Evolutionary conservation across 2,329 filamentous ascomycete species (phyloP).

Genomic region (Metarhizium guizhouense): DNA sequence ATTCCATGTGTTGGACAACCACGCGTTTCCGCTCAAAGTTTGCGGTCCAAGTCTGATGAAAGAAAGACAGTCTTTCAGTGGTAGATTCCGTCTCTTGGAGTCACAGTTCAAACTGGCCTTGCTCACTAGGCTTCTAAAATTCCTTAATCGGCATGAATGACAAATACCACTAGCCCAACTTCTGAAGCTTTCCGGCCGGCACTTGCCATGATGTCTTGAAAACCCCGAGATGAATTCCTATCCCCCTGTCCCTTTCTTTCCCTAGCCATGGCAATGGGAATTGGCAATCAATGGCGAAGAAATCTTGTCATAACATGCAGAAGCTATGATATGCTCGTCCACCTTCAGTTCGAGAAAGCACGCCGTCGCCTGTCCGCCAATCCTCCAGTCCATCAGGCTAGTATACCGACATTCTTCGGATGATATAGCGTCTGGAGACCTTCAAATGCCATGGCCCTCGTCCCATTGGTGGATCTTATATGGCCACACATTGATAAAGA

Average conservation of each 20-base stretch:
- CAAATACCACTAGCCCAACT: neutral
- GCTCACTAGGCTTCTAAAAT: neutral
- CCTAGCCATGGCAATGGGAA: too few species aligned
- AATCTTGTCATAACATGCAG: neutral
- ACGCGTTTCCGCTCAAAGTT: too few species aligned
- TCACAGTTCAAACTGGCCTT: neutral
- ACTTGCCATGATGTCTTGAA: neutral
- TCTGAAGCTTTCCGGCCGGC: neutral
- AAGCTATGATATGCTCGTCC: neutral
- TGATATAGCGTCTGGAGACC: neutral
- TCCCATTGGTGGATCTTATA: neutral
- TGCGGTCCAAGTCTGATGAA: neutral
- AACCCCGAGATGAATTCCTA: neutral
- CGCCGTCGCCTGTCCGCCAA: neutral
- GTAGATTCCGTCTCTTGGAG: neutral
- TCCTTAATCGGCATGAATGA: neutral
- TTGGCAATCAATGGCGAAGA: neutral
- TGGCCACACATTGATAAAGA: neutral
- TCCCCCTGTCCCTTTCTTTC: neutral
- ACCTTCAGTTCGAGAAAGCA: neutral
- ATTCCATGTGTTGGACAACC: neutral
- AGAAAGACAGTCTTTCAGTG: neutral
- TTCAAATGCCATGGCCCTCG: neutral
- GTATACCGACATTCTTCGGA: neutral
- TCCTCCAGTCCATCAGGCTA: neutral